These are phyloP conservation scores for Sicyos edulis DNA, from an alignment of 306 rosid species.

Conservation along the genomic window DNA sequence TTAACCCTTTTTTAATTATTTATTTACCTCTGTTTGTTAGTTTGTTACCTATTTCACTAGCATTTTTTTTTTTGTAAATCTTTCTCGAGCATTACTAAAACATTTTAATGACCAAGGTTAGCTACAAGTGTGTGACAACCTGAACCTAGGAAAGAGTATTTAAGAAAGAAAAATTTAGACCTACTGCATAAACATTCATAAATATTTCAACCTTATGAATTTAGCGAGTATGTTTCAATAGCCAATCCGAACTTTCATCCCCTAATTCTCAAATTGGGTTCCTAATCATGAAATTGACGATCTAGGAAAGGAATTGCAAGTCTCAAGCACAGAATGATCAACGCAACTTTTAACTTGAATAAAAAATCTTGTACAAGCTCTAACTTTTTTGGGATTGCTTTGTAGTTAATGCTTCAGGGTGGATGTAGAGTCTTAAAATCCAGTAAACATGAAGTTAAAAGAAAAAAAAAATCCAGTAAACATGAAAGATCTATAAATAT, in stretches of 20 bases:
- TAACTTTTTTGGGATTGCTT: background rate
- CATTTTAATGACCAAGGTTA: background rate
- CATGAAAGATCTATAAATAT: background rate
- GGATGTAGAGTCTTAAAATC: background rate
- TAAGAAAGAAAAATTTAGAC: background rate
- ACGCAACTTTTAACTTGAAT: background rate
- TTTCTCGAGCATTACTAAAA: background rate
- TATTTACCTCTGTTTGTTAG: background rate
- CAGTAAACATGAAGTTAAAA: background rate
- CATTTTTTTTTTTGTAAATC: background rate
- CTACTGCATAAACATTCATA: constrained; percentile 5
- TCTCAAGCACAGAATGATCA: background rate
- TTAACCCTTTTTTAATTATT: background rate
- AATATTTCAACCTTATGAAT: background rate
- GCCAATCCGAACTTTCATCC: background rate
- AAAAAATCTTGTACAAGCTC: background rate
- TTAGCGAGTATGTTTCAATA: background rate
- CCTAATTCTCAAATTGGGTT: background rate
- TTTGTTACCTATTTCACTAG: background rate
- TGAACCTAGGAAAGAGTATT: background rate
- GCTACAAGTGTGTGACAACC: background rate
- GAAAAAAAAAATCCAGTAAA: no score
- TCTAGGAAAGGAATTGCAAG: background rate
- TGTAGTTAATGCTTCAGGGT: background rate
- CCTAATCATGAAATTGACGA: background rate